Evolutionary conservation across 73 alveolate genomes (phyloP).

Genomic region (Halteria grandinella): DNA sequence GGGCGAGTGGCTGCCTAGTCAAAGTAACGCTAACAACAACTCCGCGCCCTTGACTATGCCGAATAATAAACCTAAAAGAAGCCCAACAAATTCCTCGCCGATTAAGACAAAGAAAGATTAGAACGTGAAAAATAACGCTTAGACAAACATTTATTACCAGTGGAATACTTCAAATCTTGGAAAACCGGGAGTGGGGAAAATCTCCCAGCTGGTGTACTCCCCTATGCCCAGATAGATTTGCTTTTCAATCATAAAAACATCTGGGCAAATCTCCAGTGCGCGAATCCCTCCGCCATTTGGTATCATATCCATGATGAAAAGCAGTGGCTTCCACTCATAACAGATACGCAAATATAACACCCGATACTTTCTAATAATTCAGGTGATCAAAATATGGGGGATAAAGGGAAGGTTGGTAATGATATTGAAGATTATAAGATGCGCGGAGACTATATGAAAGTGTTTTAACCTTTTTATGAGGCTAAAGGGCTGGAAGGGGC

Average conservation of each 20-base stretch:
- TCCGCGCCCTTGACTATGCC: conserved; percentile 20
- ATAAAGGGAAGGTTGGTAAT: background rate
- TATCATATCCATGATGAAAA: conserved; percentile 71
- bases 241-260: conserved; percentile 81
- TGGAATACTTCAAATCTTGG: conserved; percentile 45
- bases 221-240: conserved; percentile 74
- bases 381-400: background rate
- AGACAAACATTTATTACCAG: conserved; percentile 68
- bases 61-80: background rate
- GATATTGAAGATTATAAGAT: background rate
- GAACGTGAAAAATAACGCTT: conserved; percentile 34
- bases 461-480: conserved; percentile 61
- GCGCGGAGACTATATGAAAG: conserved; percentile 38
- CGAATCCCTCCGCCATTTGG: conserved; percentile 72
- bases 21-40: conserved; percentile 10
- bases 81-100: conserved; percentile 17
- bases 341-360: conserved; percentile 6
- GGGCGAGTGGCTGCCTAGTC: conserved; percentile 27
- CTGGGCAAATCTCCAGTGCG: conserved; percentile 83
- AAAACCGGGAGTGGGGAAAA: conserved; percentile 20
- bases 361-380: background rate
- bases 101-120: conserved; percentile 34
- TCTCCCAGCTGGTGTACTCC: conserved; percentile 14
- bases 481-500: conserved; percentile 55
- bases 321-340: conserved; percentile 72